These are phyloP conservation scores for Fusarium sp. DNA, from an alignment of 2,329 filamentous ascomycete genomes.

Conservation along the genomic window DNA sequence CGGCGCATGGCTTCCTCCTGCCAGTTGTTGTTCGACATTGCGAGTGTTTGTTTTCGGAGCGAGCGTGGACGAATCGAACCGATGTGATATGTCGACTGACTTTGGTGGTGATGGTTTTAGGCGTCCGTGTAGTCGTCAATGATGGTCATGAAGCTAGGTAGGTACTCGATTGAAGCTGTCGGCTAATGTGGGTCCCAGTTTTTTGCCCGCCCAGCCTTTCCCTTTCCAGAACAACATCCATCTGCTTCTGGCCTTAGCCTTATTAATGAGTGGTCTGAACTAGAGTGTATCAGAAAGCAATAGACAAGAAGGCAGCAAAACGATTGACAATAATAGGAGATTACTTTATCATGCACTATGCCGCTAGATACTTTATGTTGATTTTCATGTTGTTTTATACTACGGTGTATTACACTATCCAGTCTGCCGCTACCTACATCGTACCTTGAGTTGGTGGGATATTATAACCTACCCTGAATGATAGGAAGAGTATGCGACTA, in stretches of 20 bases:
- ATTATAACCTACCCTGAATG: not conserved
- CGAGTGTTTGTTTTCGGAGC: conserved; percentile 4
- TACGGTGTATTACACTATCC: not conserved
- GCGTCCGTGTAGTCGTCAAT: conserved; percentile 32
- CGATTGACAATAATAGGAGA: not conserved
- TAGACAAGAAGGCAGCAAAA: not conserved
- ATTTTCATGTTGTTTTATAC: not conserved
- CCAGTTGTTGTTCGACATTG: conserved; percentile 54
- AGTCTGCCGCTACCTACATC: not conserved
- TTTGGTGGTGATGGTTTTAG: conserved; percentile 25
- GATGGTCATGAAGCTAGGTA: conserved; percentile 44
- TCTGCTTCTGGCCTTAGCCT: not conserved
- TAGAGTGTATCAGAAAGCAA: not conserved
- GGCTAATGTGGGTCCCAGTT: conserved; percentile 39
- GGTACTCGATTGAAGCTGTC: conserved; percentile 43
- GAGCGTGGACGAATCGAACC: conserved; percentile 17
- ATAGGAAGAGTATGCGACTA: not conserved
- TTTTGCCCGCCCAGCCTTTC: conserved; percentile 40
- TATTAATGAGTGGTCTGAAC: not conserved
- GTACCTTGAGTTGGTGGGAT: not conserved
- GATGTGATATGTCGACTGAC: conserved; percentile 24
- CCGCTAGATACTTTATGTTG: not conserved
- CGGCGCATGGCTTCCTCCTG: conserved; percentile 63
- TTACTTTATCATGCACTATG: not conserved
- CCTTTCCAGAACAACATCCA: conserved; percentile 17